Evolutionary conservation across 2,329 filamentous ascomycete genomes (phyloP).

Genomic region (Capronia epimyces): DNA sequence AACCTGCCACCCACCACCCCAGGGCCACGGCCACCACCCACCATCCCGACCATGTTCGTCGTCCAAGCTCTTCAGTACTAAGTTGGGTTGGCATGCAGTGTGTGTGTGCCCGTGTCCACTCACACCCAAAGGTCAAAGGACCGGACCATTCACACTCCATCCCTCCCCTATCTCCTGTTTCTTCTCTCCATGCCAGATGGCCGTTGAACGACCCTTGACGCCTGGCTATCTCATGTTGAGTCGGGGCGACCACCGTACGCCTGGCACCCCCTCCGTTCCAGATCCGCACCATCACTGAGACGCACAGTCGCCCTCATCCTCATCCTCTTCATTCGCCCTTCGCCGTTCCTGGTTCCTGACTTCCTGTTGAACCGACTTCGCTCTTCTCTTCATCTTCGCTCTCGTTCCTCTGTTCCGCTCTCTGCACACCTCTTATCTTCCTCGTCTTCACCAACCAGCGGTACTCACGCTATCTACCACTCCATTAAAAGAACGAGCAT

Average conservation of each 20-base stretch:
- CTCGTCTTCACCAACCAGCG: constrained; percentile 14
- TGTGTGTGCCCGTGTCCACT: too few relatives aligned
- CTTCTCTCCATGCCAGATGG: background rate
- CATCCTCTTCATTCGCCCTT: constrained; percentile 16
- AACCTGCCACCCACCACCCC: background rate
- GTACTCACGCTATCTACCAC: constrained; percentile 3
- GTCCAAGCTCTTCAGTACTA: too few relatives aligned
- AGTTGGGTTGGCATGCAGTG: too few relatives aligned
- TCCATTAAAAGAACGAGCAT: constrained; percentile 3
- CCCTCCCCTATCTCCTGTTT: background rate
- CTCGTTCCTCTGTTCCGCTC: constrained; percentile 15
- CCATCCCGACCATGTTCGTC: background rate
- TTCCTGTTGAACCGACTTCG: constrained; percentile 1
- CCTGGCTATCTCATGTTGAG: background rate
- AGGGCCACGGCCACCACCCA: too few relatives aligned
- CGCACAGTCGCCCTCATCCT: constrained; percentile 4
- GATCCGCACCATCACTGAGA: constrained; percentile 14
- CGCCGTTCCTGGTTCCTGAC: constrained; percentile 22
- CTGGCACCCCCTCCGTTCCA: constrained; percentile 3
- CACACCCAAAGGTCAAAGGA: background rate
- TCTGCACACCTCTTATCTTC: constrained; percentile 14
- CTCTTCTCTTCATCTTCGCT: constrained; percentile 8
- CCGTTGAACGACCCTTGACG: background rate
- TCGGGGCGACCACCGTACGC: background rate
- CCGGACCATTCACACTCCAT: background rate